A percentile compares a stretch with the other conserved stretches of the same genome.
phyloP scores from a whole-genome alignment of 2,329 filamentous ascomycete genomes.

The Fusarium oxysporum region DNA sequence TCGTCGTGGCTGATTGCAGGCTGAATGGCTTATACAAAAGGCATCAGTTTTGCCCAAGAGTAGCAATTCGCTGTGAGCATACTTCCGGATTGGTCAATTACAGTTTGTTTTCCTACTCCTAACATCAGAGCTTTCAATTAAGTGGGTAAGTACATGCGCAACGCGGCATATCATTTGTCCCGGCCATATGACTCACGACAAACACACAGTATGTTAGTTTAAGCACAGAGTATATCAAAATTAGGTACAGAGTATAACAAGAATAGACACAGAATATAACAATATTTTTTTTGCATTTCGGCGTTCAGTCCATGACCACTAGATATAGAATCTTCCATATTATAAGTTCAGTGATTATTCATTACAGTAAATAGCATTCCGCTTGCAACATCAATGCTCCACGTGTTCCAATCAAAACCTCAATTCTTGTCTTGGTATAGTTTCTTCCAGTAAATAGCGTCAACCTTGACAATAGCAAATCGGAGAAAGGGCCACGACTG shows the following conservation, averaged over 20 bases:
- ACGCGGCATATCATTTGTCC: not conserved
- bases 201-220: too few species aligned
- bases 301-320: not conserved
- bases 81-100: rapidly evolving
- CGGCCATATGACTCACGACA: not conserved
- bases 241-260: not conserved
- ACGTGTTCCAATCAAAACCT: not conserved
- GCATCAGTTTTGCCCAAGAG: not conserved
- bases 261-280: rapidly evolving
- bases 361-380: not conserved
- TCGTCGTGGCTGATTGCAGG: not conserved
- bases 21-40: rapidly evolving
- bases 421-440: not conserved
- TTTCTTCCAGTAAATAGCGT: constrained; percentile 14
- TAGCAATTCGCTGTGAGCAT: not conserved
- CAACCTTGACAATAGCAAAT: constrained; percentile 10
- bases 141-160: not conserved
- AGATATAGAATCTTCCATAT: not conserved
- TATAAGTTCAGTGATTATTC: not conserved
- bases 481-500: constrained; percentile 1
- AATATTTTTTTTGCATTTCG: not conserved
- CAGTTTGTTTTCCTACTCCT: too few species aligned
- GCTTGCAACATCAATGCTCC: rapidly evolving
- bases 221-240: too few species aligned
- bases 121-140: too few species aligned